Base-by-base conservation (phyloP, 129 eudicot species). In the Dittrichia graveolens region DNA sequence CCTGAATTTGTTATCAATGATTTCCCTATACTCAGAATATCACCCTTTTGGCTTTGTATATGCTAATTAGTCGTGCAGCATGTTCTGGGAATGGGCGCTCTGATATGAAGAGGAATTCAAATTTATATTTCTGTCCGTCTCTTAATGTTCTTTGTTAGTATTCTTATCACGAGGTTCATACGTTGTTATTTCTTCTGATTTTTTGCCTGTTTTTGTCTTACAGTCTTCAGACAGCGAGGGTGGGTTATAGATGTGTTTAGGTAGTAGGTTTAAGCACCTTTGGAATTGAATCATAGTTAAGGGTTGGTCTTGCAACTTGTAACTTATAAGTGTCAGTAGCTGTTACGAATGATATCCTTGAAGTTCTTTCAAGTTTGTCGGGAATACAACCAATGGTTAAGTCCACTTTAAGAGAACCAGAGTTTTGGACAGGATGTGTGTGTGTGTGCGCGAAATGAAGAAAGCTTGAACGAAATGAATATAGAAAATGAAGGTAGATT, bases 191-290 rank as follows among this genome's bases (percentile, higher is more conserved):
- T 37, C 38, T 37, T 4, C 9, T 52, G 49, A n/a, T 15, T 14
- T 69, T 53, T 69, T 7, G 31, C 3, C 8, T 67, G 73, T 67
- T 13, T 35, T 39, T 53, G 15, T 69, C 39, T 52, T 67, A 9
- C 53, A 38, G 47, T 38, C 53, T 39, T 16, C 62, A 38, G 50
- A 15, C 54, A 69, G 38, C 2, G 46, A 68, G 10, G 34, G 16
- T 10, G 70, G 70, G 11, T 43, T 65, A 24, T 71, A 10, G 69
- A 35, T 64, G 47, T 15, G 53, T 41, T 24, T 65, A n/a, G 73
- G 52, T 40, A 43, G 24, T 54, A 18, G 44, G 24, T 55, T 65
- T 65, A 40, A 24, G 78, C 49, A 73, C 7, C 41, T 73, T 12
- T 31, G 3, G 54, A 6, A 35, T 52, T 4, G 18, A 75, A 54